Percentiles rank a stretch among this genome's conserved stretches.
phyloP scores from a whole-genome alignment of 1,284 basidiomycete genomes.

The Neolentinus lepideus region DNA sequence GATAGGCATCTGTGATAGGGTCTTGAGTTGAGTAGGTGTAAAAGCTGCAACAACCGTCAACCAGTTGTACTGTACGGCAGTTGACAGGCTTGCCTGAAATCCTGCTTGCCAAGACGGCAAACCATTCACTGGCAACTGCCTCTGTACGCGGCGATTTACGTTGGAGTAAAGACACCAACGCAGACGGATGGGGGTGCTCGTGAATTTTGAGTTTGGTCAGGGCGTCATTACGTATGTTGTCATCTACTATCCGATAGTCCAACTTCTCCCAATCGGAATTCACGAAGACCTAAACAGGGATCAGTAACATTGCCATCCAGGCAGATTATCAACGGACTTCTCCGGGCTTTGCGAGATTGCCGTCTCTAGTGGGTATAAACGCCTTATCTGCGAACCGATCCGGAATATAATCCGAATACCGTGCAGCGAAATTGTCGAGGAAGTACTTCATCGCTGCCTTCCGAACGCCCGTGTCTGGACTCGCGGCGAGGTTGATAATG shows the following conservation, averaged over 20 bases:
- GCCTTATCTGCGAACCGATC: conserved; percentile 46
- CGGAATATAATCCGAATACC: conserved; percentile 63
- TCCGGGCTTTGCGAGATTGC: conserved; percentile 56
- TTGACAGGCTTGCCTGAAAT: conserved; percentile 53
- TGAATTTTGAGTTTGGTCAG: conserved; percentile 66
- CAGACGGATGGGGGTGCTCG: conserved; percentile 64
- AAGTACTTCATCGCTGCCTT: conserved; percentile 70
- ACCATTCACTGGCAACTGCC: conserved; percentile 58
- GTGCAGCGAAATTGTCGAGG: conserved; percentile 56
- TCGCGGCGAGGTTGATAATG: conserved; percentile 64
- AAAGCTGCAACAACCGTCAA: conserved; percentile 34
- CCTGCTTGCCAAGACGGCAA: conserved; percentile 69
- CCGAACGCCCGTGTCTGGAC: conserved; percentile 37
- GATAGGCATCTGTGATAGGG: conserved; percentile 44
- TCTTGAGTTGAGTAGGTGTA: conserved; percentile 34
- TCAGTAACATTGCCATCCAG: conserved; percentile 1
- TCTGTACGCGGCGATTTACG: conserved; percentile 54
- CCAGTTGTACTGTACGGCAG: neutral
- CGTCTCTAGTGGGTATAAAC: conserved; percentile 75
- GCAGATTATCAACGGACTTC: conserved; percentile 41
- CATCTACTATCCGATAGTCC: conserved; percentile 67
- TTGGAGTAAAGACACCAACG: conserved; percentile 61
- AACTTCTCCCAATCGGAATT: conserved; percentile 65
- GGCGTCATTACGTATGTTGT: conserved; percentile 51
- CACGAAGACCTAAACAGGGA: conserved; percentile 56